Evolutionary conservation across 2,329 filamentous ascomycete genomes (phyloP).

Genomic region (Grosmannia penicillata): DNA sequence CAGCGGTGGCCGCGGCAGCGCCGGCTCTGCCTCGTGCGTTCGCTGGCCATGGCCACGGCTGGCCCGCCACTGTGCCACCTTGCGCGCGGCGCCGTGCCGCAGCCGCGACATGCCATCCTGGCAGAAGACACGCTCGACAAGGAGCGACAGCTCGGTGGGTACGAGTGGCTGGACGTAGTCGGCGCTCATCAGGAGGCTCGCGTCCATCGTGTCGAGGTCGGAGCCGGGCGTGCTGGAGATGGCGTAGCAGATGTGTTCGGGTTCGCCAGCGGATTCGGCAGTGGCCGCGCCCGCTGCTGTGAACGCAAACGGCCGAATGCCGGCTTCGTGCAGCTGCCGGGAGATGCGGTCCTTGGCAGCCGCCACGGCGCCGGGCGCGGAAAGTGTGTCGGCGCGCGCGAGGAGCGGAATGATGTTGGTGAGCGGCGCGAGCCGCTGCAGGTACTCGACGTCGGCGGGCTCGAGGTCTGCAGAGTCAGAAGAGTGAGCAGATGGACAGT

Average conservation of each 20-base stretch:
- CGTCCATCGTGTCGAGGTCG: conserved; percentile 78
- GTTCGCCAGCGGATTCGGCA: too few species aligned
- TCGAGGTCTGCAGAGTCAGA: conserved; percentile 37
- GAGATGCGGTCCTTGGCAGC: conserved; percentile 45
- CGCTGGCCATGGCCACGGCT: too few species aligned
- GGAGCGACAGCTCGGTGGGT: conserved; percentile 52
- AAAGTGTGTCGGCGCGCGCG: conserved; percentile 57
- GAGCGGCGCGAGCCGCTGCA: conserved; percentile 52
- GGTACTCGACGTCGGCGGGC: conserved; percentile 53
- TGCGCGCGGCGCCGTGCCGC: conserved; percentile 68
- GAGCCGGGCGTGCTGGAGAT: conserved; percentile 59
- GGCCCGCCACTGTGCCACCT: conserved; percentile 63
- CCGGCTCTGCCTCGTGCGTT: too few species aligned
- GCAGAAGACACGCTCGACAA: conserved; percentile 66
- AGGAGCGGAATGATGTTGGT: conserved; percentile 81
- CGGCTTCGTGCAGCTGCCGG: conserved; percentile 38
- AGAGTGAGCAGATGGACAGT: background rate
- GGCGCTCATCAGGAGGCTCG: conserved; percentile 81
- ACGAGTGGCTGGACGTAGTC: conserved; percentile 75
- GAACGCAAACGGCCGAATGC: conserved; percentile 55
- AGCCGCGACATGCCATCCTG: conserved; percentile 66
- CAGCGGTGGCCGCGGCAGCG: conserved; percentile 13
- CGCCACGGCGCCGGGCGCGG: conserved; percentile 36
- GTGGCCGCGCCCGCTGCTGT: too few species aligned
- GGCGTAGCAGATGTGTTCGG: conserved; percentile 41